phyloP scores from a whole-genome alignment of 2,329 filamentous ascomycete genomes.

The Fonsecaea pedrosoi region DNA sequence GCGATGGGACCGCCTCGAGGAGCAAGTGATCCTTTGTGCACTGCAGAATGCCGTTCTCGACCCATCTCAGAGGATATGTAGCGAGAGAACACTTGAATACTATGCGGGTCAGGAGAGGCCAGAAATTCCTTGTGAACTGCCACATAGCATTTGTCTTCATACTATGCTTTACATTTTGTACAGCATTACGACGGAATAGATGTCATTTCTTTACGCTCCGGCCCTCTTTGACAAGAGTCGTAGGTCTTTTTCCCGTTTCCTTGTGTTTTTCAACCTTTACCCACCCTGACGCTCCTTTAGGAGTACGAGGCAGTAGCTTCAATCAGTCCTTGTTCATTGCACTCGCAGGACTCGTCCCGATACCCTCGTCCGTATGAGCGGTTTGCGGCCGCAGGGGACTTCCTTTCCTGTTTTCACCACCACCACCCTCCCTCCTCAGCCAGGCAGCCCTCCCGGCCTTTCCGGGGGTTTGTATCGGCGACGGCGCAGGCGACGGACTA shows the following conservation, averaged over 20 bases:
- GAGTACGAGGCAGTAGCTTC: not conserved
- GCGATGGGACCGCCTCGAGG: not conserved
- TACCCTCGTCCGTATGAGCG: constrained; percentile 42
- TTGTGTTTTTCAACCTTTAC: not conserved
- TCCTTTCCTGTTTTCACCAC: constrained; percentile 41
- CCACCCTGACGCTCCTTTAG: not conserved
- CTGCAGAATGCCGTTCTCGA: not conserved
- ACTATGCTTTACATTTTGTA: not conserved
- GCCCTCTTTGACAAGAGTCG: not conserved
- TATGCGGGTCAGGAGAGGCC: not conserved
- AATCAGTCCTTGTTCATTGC: not conserved
- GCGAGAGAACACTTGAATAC: not conserved
- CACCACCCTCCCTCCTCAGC: constrained; percentile 32
- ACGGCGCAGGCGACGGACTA: constrained; percentile 37
- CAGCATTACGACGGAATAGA: not conserved
- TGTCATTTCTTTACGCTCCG: not conserved
- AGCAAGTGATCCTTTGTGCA: not conserved
- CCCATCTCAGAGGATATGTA: not conserved
- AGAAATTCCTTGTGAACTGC: not conserved
- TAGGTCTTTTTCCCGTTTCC: not conserved
- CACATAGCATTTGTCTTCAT: not conserved
- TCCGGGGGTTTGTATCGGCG: constrained; percentile 28
- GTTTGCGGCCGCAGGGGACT: constrained; percentile 47
- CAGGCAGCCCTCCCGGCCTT: constrained; percentile 32
- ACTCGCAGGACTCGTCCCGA: constrained; percentile 43